Evolutionary conservation across 768 basidiomycete species (phyloP).

Genomic region (Epithele typhae): DNA sequence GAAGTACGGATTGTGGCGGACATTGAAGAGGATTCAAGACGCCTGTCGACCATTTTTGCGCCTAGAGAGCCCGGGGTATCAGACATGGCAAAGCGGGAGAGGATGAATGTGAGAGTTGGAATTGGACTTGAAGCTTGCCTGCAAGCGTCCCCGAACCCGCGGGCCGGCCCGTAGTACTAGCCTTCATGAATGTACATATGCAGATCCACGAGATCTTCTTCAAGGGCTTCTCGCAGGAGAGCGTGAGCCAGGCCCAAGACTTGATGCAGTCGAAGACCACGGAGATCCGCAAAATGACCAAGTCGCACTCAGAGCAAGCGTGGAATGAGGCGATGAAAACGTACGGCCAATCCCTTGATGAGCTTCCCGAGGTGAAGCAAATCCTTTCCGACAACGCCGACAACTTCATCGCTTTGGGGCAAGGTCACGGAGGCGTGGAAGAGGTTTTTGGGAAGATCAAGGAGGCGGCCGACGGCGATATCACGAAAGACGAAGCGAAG

Average conservation of each 20-base stretch:
- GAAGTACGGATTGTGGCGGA: too few relatives aligned
- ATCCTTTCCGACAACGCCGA: slow-evolving; percentile 23
- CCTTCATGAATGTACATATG: too few relatives aligned
- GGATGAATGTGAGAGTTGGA: too few relatives aligned
- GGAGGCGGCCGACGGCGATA: slow-evolving; percentile 19
- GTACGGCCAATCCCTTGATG: slow-evolving; percentile 24
- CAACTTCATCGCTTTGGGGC: slow-evolving; percentile 19
- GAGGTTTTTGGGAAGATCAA: slow-evolving; percentile 26
- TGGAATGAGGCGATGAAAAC: slow-evolving; percentile 23
- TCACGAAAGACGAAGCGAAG: slow-evolving; percentile 23
- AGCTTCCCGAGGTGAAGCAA: slow-evolving; percentile 25
- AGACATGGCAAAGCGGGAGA: too few relatives aligned
- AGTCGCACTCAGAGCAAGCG: slow-evolving; percentile 21
- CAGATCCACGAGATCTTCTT: slow-evolving; percentile 25
- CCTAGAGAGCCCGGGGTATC: too few relatives aligned
- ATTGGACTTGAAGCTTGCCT: too few relatives aligned
- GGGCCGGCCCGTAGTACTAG: too few relatives aligned
- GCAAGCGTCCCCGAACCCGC: too few relatives aligned
- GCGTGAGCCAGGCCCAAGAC: slow-evolving; percentile 18
- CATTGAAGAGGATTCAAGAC: too few relatives aligned
- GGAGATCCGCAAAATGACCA: slow-evolving; percentile 23
- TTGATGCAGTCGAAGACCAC: slow-evolving; percentile 24
- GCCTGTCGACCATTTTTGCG: too few relatives aligned
- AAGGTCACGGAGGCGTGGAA: slow-evolving; percentile 9
- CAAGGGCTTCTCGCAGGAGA: slow-evolving; percentile 25